These are phyloP conservation scores for Pseudogymnoascus sp. DNA, from an alignment of 2,329 filamentous ascomycete species.

Conservation along the genomic window DNA sequence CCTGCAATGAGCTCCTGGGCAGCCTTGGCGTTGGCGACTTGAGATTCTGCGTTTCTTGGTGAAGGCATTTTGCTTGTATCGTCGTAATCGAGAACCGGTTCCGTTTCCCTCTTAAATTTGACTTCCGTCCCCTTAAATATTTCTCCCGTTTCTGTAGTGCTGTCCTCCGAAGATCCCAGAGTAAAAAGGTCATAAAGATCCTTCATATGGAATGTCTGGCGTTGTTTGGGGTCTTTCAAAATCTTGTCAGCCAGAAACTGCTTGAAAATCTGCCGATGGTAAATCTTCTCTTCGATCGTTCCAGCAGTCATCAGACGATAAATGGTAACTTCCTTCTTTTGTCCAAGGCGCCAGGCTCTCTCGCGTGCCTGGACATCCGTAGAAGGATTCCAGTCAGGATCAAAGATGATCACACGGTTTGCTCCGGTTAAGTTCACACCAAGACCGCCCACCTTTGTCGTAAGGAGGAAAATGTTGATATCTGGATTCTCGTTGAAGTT, in stretches of 20 bases:
- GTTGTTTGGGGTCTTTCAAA: conserved; percentile 85
- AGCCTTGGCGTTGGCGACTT: background rate
- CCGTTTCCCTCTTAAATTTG: conserved; percentile 41
- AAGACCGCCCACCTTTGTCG: conserved; percentile 89
- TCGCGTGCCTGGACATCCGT: conserved; percentile 94
- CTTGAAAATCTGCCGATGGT: conserved; percentile 97
- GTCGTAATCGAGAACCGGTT: conserved; percentile 21
- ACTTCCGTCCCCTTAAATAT: conserved; percentile 86
- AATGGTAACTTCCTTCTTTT: conserved; percentile 90
- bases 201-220: conserved; percentile 79
- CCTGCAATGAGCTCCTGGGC: background rate
- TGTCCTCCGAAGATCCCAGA: conserved; percentile 57
- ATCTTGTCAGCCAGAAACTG: conserved; percentile 97
- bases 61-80: background rate
- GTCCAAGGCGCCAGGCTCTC: conserved; percentile 88
- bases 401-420: conserved; percentile 93
- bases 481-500: conserved; percentile 77
- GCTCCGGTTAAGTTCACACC: conserved; percentile 93
- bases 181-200: conserved; percentile 91
- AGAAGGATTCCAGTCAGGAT: conserved; percentile 97
- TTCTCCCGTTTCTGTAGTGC: conserved; percentile 72
- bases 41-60: background rate
- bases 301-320: conserved; percentile 97
- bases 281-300: conserved; percentile 98
- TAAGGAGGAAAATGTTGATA: conserved; percentile 83